Conservation (phyloP, 768 basidiomycete species). For the Floccularia luteovirens region DNA sequence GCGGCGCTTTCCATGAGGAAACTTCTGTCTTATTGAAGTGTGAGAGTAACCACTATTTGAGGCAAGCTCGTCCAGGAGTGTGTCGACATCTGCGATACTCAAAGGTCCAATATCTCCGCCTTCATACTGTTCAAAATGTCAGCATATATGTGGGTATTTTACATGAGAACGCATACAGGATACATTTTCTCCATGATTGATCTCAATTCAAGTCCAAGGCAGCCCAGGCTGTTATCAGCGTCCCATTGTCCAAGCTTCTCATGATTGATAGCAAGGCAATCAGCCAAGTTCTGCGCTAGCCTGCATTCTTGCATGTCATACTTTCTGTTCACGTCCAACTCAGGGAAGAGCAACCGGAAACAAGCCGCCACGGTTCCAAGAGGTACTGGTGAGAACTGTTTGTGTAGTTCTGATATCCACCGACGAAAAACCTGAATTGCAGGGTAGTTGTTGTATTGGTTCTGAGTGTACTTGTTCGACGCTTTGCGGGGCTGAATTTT, state of each 20-base stretch:
- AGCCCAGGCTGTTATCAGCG: conserved; percentile 42
- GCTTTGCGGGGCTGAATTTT: conserved; percentile 20
- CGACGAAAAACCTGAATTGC: conserved; percentile 29
- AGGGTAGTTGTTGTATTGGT: conserved; percentile 20
- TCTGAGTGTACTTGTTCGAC: conserved; percentile 4
- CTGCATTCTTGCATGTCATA: conserved; percentile 68
- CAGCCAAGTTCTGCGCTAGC: conserved; percentile 43
- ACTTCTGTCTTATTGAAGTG: conserved; percentile 27
- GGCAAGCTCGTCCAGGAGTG: conserved; percentile 70
- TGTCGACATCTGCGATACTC: conserved; percentile 47
- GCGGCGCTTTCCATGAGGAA: conserved; percentile 15
- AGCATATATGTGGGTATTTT: not conserved
- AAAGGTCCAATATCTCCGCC: conserved; percentile 27
- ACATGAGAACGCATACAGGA: conserved; percentile 20
- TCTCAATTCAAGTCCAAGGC: conserved; percentile 63
- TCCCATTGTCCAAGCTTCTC: conserved; percentile 29
- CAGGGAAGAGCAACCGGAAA: conserved; percentile 79
- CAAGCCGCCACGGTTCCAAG: conserved; percentile 47
- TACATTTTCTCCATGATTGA: conserved; percentile 31
- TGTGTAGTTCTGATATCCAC: conserved; percentile 37
- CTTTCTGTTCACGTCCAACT: conserved; percentile 63
- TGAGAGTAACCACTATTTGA: conserved; percentile 56
- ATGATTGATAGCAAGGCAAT: conserved; percentile 33
- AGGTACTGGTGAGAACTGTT: conserved; percentile 39
- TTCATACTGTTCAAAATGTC: conserved; percentile 11